Evolutionary conservation across 2,329 filamentous ascomycete genomes (phyloP), one percentile per base, ranked within the genome.

Genomic region (Orbilia brochopaga): DNA sequence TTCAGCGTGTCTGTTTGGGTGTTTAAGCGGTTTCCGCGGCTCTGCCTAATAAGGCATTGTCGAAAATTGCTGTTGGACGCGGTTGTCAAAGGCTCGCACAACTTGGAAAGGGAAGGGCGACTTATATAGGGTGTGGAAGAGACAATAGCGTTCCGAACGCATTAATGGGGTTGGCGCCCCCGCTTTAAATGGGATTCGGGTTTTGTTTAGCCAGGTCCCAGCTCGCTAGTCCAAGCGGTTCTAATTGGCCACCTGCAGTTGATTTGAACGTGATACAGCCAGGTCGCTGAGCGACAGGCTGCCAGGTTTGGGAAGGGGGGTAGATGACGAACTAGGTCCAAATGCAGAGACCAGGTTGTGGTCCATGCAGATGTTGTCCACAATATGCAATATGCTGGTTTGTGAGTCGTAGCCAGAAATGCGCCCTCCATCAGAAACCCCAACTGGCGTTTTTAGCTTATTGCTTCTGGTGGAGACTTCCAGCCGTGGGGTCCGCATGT

Each of bases 241-340:
- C 54, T 65, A 55, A 72, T 72, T 72, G 67, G 67, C 67, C 44
- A 65, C 54, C 67, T 59, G 60, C 61, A 62, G 64, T 60, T 60
- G 60, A 57, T 72, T 56, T 65, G 60, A 72, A 72, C 64, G 67
- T 72, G 67, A 72, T 72, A 60, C 67, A 52, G 21, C 32, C 32
- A 53, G 52, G 60, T 65, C 57, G 60, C 65, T 32, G 60, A 72
- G 64, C 60, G 55, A 72, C 53, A 58, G 55, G 61, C 67, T 57
- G 50, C 60, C 67, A 51, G 52, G 50, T 57, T 72, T 53, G 30
- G 50, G 55, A 56, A 42, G 27, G 21, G 46, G 37, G 37, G 23
- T 59, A 70, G 66, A 59, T 63, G 23, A 37, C 44, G 35, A 46
- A 51, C 57, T 62, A 69, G 64, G 52, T 58, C 58, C 57, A 70